Conservation (phyloP, 768 basidiomycete genomes). For the Dacryopinax spathularia region DNA sequence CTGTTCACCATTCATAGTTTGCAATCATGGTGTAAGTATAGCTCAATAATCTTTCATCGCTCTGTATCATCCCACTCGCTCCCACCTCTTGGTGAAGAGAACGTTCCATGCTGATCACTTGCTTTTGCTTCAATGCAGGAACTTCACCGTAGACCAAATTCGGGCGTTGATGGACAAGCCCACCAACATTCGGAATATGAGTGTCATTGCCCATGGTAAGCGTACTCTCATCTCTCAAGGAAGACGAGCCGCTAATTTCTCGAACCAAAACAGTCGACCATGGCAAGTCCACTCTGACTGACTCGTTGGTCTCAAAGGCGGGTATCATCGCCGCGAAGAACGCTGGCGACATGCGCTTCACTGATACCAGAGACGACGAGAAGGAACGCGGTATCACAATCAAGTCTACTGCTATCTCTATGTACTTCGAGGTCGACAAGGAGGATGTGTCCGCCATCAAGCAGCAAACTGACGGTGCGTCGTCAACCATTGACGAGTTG, state of each 20-base stretch:
- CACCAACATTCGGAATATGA: constrained; percentile 91
- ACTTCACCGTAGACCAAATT: constrained; percentile 85
- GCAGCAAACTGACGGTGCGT: constrained; percentile 83
- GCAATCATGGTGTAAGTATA: constrained; percentile 3
- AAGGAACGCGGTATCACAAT: constrained; percentile 99
- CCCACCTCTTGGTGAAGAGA: too few species aligned
- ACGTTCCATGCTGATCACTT: neutral
- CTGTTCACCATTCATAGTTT: neutral
- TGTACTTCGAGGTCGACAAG: constrained; percentile 95
- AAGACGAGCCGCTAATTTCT: constrained; percentile 2
- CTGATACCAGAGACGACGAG: constrained; percentile 94
- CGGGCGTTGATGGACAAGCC: constrained; percentile 76
- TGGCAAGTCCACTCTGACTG: constrained; percentile 98
- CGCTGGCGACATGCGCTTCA: constrained; percentile 93
- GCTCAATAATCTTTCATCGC: neutral
- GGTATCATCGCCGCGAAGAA: constrained; percentile 94
- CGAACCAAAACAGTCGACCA: constrained; percentile 67
- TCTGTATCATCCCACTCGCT: too few species aligned
- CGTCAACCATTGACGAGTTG: constrained; percentile 8
- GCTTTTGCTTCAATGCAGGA: constrained; percentile 32
- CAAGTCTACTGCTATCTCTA: constrained; percentile 98
- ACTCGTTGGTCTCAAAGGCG: constrained; percentile 96
- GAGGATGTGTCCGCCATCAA: constrained; percentile 73
- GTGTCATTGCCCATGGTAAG: constrained; percentile 81
- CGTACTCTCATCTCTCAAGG: constrained; percentile 16